These are phyloP conservation scores for Panellus pusillus DNA, from an alignment of 768 basidiomycete species.

Conservation along the genomic window DNA sequence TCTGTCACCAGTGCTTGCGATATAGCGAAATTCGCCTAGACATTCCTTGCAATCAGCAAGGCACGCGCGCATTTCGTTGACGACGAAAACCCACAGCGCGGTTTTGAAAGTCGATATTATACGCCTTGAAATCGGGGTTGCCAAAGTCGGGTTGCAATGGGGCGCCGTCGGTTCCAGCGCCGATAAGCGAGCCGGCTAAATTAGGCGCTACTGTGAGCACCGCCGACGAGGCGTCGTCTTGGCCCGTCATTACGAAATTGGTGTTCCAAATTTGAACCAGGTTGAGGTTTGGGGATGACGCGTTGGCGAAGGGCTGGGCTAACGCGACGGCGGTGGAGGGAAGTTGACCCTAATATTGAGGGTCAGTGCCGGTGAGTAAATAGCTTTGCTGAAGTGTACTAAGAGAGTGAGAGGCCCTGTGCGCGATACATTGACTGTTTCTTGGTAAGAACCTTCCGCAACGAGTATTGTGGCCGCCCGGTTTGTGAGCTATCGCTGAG, in stretches of 20 bases:
- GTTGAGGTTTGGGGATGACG: constrained; percentile 49
- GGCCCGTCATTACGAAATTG: constrained; percentile 38
- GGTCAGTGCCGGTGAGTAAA: not conserved
- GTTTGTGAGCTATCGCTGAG: constrained; percentile 37
- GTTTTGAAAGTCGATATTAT: constrained; percentile 69
- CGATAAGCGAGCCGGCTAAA: constrained; percentile 56
- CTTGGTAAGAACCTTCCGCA: constrained; percentile 58
- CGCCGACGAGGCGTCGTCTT: constrained; percentile 60
- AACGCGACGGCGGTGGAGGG: constrained; percentile 32
- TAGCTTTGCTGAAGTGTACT: constrained; percentile 29
- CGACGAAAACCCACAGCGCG: constrained; percentile 47
- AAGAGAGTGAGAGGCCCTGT: constrained; percentile 55
- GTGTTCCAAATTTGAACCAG: constrained; percentile 57
- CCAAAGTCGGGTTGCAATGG: constrained; percentile 53
- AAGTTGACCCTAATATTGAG: constrained; percentile 48
- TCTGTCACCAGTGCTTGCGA: constrained; percentile 63
- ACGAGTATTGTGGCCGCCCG: constrained; percentile 50
- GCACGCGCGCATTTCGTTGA: not conserved
- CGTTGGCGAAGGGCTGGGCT: constrained; percentile 41
- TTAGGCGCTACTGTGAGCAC: constrained; percentile 59
- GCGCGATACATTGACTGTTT: constrained; percentile 58
- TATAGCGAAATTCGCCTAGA: constrained; percentile 54
- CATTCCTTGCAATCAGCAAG: not conserved
- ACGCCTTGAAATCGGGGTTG: constrained; percentile 57
- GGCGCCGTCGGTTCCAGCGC: constrained; percentile 59